Evolutionary conservation across 1,284 basidiomycete genomes (phyloP).

Genomic region (Cryptococcus sp.): DNA sequence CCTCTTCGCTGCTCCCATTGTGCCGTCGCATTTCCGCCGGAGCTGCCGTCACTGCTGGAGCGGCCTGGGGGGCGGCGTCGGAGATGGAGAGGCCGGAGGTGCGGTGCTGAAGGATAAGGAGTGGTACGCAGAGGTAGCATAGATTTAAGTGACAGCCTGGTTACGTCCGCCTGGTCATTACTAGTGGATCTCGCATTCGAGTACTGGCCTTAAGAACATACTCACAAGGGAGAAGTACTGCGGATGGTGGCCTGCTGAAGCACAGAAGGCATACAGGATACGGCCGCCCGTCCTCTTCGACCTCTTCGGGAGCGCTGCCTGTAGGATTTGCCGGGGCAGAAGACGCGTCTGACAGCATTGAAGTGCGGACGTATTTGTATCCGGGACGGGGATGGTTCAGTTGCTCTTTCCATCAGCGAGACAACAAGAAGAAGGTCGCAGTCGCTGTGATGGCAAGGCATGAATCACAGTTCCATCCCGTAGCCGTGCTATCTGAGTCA

Average conservation of each 20-base stretch:
- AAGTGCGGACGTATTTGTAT: too few relatives aligned
- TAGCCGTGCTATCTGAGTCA: too few relatives aligned
- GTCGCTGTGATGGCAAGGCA: too few relatives aligned
- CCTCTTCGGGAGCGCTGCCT: too few relatives aligned
- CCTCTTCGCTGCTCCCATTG: background rate
- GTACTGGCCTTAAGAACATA: background rate
- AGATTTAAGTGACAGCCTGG: conserved; percentile 43
- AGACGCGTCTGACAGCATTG: too few relatives aligned
- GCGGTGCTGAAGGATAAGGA: conserved; percentile 21
- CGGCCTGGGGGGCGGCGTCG: background rate
- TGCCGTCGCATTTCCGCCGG: background rate
- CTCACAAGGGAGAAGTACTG: conserved; percentile 40
- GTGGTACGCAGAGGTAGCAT: conserved; percentile 39
- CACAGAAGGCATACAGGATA: conserved; percentile 36
- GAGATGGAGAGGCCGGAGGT: background rate
- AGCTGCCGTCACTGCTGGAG: background rate
- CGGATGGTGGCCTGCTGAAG: conserved; percentile 31
- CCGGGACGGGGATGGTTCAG: too few relatives aligned
- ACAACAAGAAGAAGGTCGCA: too few relatives aligned
- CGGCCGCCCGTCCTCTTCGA: conserved; percentile 18
- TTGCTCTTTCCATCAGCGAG: too few relatives aligned
- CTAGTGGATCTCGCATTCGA: background rate
- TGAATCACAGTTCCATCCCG: too few relatives aligned
- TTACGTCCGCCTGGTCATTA: background rate
- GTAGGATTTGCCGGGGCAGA: too few relatives aligned